Evolutionary conservation across 2,329 filamentous ascomycete genomes (phyloP).

Genomic region (Mollisia scopiformis): DNA sequence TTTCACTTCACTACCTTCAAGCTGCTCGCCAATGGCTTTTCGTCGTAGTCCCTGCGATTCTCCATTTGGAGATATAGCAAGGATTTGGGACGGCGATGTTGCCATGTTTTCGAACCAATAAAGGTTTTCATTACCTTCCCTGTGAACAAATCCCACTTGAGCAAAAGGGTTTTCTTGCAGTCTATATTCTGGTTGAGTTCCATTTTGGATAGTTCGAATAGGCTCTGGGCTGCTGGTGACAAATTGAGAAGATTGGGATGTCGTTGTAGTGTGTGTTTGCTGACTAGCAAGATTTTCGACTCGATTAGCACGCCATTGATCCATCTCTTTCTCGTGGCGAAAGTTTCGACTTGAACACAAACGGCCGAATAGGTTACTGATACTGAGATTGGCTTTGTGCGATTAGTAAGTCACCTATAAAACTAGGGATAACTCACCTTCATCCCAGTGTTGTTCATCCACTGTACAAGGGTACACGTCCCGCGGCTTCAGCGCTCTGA

Average conservation of each 20-base stretch:
- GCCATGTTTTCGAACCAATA: background rate
- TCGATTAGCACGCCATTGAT: conserved; percentile 30
- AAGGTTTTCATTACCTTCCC: conserved; percentile 9
- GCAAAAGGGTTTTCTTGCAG: conserved; percentile 7
- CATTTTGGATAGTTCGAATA: background rate
- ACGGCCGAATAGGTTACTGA: conserved; percentile 71
- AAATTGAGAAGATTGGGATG: conserved; percentile 1
- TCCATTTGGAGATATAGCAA: conserved; percentile 19
- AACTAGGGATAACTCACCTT: conserved; percentile 38
- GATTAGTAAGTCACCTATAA: background rate
- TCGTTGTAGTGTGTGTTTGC: conserved; percentile 20
- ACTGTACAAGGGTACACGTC: conserved; percentile 87
- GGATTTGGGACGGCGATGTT: conserved; percentile 7
- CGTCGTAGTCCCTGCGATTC: conserved; percentile 25
- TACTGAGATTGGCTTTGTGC: conserved; percentile 51
- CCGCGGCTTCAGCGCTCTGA: conserved; percentile 68
- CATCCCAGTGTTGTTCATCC: conserved; percentile 63
- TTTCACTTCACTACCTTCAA: conserved; percentile 18
- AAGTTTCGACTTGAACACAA: conserved; percentile 66
- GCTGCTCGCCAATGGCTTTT: conserved; percentile 21
- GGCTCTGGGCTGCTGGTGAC: background rate
- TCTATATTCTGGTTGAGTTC: background rate
- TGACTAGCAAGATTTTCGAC: background rate
- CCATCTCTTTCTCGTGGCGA: conserved; percentile 66
- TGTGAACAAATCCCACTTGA: conserved; percentile 12